phyloP scores from a whole-genome alignment of 176 grass and related monocot species.

The Cocos nucifera region DNA sequence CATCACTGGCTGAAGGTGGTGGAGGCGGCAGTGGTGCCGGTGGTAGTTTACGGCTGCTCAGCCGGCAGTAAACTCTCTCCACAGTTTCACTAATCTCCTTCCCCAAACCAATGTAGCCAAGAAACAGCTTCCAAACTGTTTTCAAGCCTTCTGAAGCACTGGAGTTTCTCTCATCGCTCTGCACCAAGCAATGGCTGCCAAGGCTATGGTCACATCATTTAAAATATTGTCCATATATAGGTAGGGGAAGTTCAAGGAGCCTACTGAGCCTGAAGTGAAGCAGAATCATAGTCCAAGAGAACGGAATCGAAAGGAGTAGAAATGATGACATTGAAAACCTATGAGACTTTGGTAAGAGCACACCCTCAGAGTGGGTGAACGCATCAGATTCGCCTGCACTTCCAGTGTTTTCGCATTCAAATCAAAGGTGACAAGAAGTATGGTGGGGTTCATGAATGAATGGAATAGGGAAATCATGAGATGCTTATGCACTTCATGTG shows the following conservation, averaged over 20 bases:
- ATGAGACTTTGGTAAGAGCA: constrained; percentile 57
- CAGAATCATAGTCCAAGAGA: constrained; percentile 38
- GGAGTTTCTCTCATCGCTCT: no score
- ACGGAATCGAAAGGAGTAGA: constrained; percentile 15
- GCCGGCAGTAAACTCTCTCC: constrained; percentile 68
- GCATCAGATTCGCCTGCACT: constrained; percentile 86
- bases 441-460: constrained; percentile 50
- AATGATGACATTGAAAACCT: constrained; percentile 14
- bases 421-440: constrained; percentile 91
- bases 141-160: constrained; percentile 87
- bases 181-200: no score
- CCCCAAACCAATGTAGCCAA: constrained; percentile 50
- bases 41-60: constrained; percentile 32
- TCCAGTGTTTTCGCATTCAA: constrained; percentile 58
- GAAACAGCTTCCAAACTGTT: constrained; percentile 87
- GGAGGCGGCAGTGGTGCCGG: constrained; percentile 3
- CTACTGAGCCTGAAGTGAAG: constrained; percentile 18
- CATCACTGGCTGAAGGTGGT: constrained; percentile 10
- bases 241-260: no score
- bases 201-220: neutral
- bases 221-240: no score
- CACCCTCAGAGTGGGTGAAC: constrained; percentile 83
- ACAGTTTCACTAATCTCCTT: constrained; percentile 77
- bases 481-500: constrained; percentile 65
- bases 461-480: constrained; percentile 42